These are phyloP conservation scores for Hyaloscypha finlandica DNA, from an alignment of 495 filamentous ascomycete species.

Conservation along the genomic window DNA sequence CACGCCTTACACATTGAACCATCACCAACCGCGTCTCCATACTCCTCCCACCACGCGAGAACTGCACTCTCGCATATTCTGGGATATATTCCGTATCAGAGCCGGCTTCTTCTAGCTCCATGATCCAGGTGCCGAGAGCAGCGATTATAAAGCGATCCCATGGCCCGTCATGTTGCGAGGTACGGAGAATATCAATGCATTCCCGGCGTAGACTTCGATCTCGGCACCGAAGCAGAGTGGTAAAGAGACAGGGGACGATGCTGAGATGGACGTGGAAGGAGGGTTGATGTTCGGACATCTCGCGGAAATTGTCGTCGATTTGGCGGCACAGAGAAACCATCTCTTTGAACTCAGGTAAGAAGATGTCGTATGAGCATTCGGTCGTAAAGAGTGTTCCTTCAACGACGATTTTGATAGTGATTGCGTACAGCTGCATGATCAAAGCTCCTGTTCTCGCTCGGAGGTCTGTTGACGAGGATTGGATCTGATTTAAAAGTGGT, in stretches of 20 bases:
- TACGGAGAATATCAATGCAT: background rate
- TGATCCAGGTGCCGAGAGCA: constrained; percentile 3
- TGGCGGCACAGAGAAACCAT: background rate
- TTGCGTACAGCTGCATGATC: constrained; percentile 5
- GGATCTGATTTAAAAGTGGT: background rate
- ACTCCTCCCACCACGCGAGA: constrained; percentile 1
- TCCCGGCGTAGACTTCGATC: background rate
- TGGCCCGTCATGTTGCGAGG: background rate
- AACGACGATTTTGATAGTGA: constrained; percentile 5
- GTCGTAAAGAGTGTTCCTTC: constrained; percentile 5
- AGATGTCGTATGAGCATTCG: constrained; percentile 4
- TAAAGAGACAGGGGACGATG: background rate
- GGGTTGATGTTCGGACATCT: background rate
- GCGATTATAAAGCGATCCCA: constrained; percentile 7
- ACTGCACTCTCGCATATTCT: constrained; percentile 1
- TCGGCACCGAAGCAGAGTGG: constrained; percentile 3
- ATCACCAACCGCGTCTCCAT: constrained; percentile 2
- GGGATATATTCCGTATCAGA: background rate
- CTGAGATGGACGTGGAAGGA: constrained; percentile 2
- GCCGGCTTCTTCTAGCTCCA: constrained; percentile 5
- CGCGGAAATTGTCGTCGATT: constrained; percentile 1
- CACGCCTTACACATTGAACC: constrained; percentile 8
- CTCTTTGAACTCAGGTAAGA: constrained; percentile 1
- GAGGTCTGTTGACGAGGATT: background rate
- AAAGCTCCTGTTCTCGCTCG: background rate